phyloP scores from a whole-genome alignment of 768 basidiomycete species.

The Infundibulicybe gibba region DNA sequence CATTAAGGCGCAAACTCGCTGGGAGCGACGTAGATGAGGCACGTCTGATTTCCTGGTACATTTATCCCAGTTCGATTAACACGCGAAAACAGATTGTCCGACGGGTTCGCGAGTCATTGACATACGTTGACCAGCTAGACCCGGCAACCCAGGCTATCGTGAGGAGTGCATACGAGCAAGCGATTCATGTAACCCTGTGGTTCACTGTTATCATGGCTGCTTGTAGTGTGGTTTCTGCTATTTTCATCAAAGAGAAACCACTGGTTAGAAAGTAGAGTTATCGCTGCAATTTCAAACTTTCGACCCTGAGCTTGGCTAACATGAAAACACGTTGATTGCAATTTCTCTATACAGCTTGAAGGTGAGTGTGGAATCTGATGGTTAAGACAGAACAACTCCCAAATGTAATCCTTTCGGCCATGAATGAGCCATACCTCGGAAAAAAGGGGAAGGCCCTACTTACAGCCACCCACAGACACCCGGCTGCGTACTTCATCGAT shows the following conservation, averaged over 20 bases:
- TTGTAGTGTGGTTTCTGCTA: slow-evolving; percentile 36
- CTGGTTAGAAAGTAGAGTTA: slow-evolving; percentile 11
- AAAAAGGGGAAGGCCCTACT: no score
- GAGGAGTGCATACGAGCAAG: slow-evolving; percentile 37
- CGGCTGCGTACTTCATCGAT: no score
- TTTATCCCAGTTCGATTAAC: neutral
- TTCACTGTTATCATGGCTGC: slow-evolving; percentile 41
- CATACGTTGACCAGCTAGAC: slow-evolving; percentile 41
- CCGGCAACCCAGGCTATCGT: slow-evolving; percentile 31
- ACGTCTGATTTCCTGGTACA: slow-evolving; percentile 5
- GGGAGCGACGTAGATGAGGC: slow-evolving; percentile 54
- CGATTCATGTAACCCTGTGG: slow-evolving; percentile 43
- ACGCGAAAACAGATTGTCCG: slow-evolving; percentile 34
- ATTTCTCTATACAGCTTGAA: no score
- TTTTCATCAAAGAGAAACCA: slow-evolving; percentile 52
- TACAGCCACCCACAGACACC: no score
- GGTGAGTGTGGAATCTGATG: no score
- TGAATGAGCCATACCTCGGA: no score
- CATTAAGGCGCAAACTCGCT: slow-evolving; percentile 36
- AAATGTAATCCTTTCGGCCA: no score
- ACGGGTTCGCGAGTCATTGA: slow-evolving; percentile 47
- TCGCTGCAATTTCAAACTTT: neutral
- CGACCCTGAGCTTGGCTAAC: no score
- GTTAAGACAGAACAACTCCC: no score
- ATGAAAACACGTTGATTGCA: no score